Evolutionary conservation across 805 yeast species (phyloP).

Genomic region (Candida ficus): DNA sequence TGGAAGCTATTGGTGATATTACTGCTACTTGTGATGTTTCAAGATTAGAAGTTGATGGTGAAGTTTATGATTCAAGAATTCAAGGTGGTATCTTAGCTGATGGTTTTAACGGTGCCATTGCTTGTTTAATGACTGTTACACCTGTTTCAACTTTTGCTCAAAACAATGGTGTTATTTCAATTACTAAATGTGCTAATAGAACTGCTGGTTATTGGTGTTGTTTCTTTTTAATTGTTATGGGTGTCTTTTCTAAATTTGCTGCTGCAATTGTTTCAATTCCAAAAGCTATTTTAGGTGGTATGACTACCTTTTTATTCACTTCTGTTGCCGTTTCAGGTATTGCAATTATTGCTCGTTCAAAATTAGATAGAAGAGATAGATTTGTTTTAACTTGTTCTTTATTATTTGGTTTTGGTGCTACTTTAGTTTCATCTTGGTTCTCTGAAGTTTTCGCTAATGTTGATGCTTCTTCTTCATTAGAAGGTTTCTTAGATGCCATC

Average conservation of each 20-base stretch:
- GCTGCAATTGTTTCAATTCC: slow-evolving; percentile 88
- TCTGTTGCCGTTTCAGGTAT: slow-evolving; percentile 75
- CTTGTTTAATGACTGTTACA: slow-evolving; percentile 78
- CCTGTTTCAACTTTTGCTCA: slow-evolving; percentile 93
- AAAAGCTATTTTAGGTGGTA: slow-evolving; percentile 77
- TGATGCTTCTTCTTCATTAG: slow-evolving; percentile 49
- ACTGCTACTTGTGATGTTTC: slow-evolving; percentile 94
- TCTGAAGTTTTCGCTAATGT: slow-evolving; percentile 55
- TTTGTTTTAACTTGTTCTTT: slow-evolving; percentile 61
- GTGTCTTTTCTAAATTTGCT: slow-evolving; percentile 79
- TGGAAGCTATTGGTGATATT: slow-evolving; percentile 94
- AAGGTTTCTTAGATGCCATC: slow-evolving; percentile 64
- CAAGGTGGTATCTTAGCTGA: slow-evolving; percentile 94
- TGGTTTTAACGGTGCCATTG: slow-evolving; percentile 72
- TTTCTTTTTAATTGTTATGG: slow-evolving; percentile 79
- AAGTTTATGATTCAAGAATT: slow-evolving; percentile 71
- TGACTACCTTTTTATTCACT: slow-evolving; percentile 75
- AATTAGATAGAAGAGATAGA: slow-evolving; percentile 67
- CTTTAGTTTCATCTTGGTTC: slow-evolving; percentile 64
- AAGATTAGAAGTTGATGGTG: slow-evolving; percentile 78
- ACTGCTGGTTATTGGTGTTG: slow-evolving; percentile 77
- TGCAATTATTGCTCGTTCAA: slow-evolving; percentile 48
- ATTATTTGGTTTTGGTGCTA: slow-evolving; percentile 63
- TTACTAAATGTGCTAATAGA: slow-evolving; percentile 89
- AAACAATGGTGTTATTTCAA: slow-evolving; percentile 89